phyloP scores from a whole-genome alignment of 2,329 filamentous ascomycete genomes.

The Sarocladiaceae sp. region DNA sequence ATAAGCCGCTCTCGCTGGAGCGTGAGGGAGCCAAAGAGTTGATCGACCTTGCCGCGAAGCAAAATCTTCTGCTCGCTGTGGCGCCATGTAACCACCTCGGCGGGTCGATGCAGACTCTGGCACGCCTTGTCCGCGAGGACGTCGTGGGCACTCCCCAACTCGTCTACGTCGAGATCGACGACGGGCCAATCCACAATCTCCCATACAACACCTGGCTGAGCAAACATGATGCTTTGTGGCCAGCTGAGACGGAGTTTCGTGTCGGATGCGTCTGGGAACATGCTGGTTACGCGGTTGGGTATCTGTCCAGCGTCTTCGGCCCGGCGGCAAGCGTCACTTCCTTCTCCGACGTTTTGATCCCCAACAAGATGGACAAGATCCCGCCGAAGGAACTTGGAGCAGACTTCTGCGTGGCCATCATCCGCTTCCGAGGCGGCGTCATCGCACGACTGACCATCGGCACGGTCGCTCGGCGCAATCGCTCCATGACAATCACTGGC shows the following conservation, averaged over 20 bases:
- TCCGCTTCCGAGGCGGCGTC: background rate
- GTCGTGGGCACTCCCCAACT: background rate
- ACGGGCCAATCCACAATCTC: background rate
- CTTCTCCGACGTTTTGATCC: background rate
- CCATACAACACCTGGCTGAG: background rate
- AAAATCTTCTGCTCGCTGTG: background rate
- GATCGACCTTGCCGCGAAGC: background rate
- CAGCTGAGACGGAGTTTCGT: background rate
- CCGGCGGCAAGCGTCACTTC: background rate
- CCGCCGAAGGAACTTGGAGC: background rate
- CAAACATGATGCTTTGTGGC: background rate
- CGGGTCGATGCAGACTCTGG: conserved; percentile 1
- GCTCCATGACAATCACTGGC: background rate
- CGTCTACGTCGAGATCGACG: background rate
- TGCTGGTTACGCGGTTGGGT: background rate
- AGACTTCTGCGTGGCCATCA: background rate
- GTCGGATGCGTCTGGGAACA: background rate
- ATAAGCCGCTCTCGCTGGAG: background rate
- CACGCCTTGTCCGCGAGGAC: background rate
- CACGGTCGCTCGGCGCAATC: background rate
- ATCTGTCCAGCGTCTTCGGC: background rate
- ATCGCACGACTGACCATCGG: background rate
- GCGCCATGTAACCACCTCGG: background rate
- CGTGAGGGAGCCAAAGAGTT: background rate
- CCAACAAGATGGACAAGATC: background rate